Percentiles rank a stretch among this genome's conserved stretches.
phyloP scores from a whole-genome alignment of 768 basidiomycete genomes.

The Candolleomyces eurysporus region DNA sequence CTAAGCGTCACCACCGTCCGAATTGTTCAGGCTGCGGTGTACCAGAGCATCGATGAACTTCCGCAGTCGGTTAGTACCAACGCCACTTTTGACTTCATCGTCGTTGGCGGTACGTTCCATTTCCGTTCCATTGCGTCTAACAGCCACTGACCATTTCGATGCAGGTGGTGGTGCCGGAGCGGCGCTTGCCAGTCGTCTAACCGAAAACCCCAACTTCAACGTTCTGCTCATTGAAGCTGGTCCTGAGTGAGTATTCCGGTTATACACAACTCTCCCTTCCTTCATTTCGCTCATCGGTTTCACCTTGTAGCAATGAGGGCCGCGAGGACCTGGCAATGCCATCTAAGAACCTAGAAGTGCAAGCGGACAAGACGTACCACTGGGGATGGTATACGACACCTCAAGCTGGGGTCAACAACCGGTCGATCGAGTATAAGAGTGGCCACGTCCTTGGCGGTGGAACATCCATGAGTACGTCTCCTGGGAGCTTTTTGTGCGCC shows the following conservation, averaged over 20 bases:
- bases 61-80: not conserved
- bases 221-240: slow-evolving; percentile 15
- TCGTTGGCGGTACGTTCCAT: slow-evolving; percentile 6
- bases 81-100: slow-evolving; percentile 8
- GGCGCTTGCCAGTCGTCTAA: slow-evolving; percentile 7
- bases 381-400: slow-evolving; percentile 30
- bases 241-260: not conserved
- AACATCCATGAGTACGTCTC: slow-evolving; percentile 18
- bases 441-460: slow-evolving; percentile 29
- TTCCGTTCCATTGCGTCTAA: not conserved
- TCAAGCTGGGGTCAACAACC: slow-evolving; percentile 19
- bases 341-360: slow-evolving; percentile 1
- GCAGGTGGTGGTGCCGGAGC: slow-evolving; percentile 7
- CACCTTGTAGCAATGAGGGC: not conserved
- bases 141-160: not conserved
- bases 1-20: slow-evolving; percentile 1
- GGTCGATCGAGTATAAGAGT: slow-evolving; percentile 18
- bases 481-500: not conserved
- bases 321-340: slow-evolving; percentile 1
- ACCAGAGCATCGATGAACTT: slow-evolving; percentile 2
- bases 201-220: slow-evolving; percentile 8
- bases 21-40: not conserved
- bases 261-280: not conserved
- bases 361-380: slow-evolving; percentile 16
- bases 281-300: not conserved